Percentiles rank a stretch among this genome's conserved stretches.
phyloP scores from a whole-genome alignment of 345 rosid genomes.

The Hypericum perforatum region DNA sequence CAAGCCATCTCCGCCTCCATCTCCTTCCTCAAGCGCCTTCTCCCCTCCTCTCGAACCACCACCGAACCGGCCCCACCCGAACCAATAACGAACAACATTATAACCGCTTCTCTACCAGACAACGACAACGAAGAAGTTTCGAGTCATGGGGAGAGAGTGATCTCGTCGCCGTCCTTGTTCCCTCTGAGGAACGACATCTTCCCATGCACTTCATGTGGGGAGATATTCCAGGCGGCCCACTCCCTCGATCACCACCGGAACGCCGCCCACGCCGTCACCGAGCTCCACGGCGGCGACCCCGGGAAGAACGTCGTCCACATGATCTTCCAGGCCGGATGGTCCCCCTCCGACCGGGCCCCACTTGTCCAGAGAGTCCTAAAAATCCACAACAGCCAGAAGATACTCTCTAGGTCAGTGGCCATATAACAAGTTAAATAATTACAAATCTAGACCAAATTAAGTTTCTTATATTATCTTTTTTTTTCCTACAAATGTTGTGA shows the following conservation, averaged over 20 bases:
- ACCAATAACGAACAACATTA: background rate
- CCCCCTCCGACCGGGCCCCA: constrained; percentile 27
- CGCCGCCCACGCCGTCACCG: constrained; percentile 66
- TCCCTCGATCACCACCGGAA: constrained; percentile 71
- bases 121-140: background rate
- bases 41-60: background rate
- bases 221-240: constrained; percentile 45
- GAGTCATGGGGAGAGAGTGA: constrained; percentile 24
- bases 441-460: too few relatives aligned
- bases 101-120: background rate
- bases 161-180: constrained; percentile 33
- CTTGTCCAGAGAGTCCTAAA: constrained; percentile 56
- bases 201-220: constrained; percentile 76
- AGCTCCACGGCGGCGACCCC: constrained; percentile 63
- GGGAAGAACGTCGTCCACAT: constrained; percentile 79
- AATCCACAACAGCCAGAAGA: constrained; percentile 74
- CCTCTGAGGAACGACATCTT: constrained; percentile 66
- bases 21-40: background rate
- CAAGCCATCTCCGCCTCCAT: background rate
- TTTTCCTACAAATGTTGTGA: too few relatives aligned
- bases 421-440: too few relatives aligned
- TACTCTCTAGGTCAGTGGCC: constrained; percentile 20
- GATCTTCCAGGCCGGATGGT: constrained; percentile 86
- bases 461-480: too few relatives aligned
- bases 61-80: background rate